Conservation (phyloP, 2,329 filamentous ascomycete species). For the Scedosporium minutisporum region DNA sequence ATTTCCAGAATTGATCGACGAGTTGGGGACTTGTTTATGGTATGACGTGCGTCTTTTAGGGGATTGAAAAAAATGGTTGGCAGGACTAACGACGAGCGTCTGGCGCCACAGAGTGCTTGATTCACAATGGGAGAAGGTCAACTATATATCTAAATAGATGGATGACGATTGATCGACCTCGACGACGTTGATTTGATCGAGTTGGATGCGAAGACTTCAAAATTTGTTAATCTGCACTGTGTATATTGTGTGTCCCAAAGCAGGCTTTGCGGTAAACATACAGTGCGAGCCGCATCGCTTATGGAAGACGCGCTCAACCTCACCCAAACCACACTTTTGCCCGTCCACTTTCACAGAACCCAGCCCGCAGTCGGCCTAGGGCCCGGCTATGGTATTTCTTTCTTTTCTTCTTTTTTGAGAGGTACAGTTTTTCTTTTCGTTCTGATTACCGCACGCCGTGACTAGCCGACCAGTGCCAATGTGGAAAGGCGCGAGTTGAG, state of each 20-base stretch:
- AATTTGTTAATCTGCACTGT: neutral
- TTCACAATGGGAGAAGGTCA: neutral
- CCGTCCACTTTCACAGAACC: too few relatives aligned
- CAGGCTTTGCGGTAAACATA: too few relatives aligned
- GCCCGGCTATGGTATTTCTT: too few relatives aligned
- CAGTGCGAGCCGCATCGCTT: too few relatives aligned
- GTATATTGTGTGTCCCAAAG: too few relatives aligned
- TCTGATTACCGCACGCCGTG: too few relatives aligned
- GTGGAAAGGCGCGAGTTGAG: too few relatives aligned
- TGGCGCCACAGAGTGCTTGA: neutral
- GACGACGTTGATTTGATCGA: neutral
- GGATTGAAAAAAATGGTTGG: neutral
- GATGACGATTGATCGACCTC: neutral
- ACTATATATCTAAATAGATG: slow-evolving; percentile 4
- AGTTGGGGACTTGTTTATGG: neutral
- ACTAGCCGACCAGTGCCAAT: neutral
- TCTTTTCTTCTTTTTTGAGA: neutral
- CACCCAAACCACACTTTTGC: too few relatives aligned
- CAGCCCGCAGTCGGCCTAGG: too few relatives aligned
- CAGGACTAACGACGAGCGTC: neutral
- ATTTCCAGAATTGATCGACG: neutral
- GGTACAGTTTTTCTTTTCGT: neutral
- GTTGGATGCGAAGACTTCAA: neutral
- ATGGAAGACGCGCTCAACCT: too few relatives aligned
- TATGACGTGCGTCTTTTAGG: neutral